Base-by-base conservation (phyloP, 179 eudicot species). In the Spergularia azorica region DNA sequence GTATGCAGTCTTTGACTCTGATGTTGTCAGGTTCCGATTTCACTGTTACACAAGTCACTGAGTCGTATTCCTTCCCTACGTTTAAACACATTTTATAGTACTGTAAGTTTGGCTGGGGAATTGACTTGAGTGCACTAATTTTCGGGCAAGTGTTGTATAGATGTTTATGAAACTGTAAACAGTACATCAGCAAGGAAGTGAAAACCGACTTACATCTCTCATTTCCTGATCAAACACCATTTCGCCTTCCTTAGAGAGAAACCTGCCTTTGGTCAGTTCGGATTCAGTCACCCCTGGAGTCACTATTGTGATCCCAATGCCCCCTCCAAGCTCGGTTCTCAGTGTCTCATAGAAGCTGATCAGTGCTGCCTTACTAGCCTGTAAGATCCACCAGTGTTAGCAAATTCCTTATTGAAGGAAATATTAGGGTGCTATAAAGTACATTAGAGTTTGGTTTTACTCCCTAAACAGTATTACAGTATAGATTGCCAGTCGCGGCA, bases 361-460 rank as follows among this genome's bases (percentile, higher is more conserved):
- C 2, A 86, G 63, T 36, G 92, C 91, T 36, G 90, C 95, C 77
- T 90, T 90, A 79, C 89, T 87, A 62, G 92, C 91, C 95, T 90
- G 78, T 55, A 77, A 55, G 6, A 64, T 32, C 16, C 63, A 64
- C 54, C 20, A 21, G 38, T n/a, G 1, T 43, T 43, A 57, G 32
- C 60, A 38, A 20, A 51, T 76, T 43, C 55, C 21, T 41, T 13
- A 13, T 26, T 12, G 6, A 54, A 13, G 4, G 5, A 46, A 20
- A 50, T 46, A 21, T 16, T 14, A 8, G 6, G 6, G 20, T 14
- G 14, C 18, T 14, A 8, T 12, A 48, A 66, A 36, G 2, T 26
- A 38, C 0, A 67, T 32, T 36, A 20, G 48, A 13, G 48, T 10
- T 18, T 26, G 32, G 5, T 71, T 71, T 75, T 15, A 18, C 41